These are phyloP conservation scores for Colletotrichum viniferum DNA, from an alignment of 2,329 filamentous ascomycete genomes.

Conservation along the genomic window DNA sequence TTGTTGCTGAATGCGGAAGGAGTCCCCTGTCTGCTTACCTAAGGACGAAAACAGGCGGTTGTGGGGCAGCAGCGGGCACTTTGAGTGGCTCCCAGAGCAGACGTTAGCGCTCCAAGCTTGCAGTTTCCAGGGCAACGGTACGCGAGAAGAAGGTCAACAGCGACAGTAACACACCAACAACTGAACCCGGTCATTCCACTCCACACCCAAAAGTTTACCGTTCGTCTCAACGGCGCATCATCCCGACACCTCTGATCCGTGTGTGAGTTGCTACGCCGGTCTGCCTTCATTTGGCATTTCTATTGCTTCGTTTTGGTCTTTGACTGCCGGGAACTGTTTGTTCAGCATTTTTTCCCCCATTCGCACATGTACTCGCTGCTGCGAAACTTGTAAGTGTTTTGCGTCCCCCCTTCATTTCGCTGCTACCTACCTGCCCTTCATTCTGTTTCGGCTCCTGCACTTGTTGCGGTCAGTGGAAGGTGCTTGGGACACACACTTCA, in stretches of 20 bases:
- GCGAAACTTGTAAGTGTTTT: constrained; percentile 29
- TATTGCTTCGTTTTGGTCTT: constrained; percentile 27
- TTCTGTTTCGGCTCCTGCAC: not conserved
- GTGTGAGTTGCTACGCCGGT: constrained; percentile 10
- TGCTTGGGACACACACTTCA: not conserved
- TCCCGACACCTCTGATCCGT: constrained; percentile 10
- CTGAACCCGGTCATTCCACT: constrained; percentile 9
- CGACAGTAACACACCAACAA: constrained; percentile 1
- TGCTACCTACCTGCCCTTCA: not conserved
- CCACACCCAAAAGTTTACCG: constrained; percentile 19
- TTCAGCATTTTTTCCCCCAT: not conserved
- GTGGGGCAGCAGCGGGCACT: not conserved
- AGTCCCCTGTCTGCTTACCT: not conserved
- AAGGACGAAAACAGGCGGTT: not conserved
- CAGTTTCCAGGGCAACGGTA: constrained; percentile 15
- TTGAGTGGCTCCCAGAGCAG: not conserved
- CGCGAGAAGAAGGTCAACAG: constrained; percentile 21
- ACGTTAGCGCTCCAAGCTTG: not conserved
- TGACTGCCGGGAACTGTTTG: constrained; percentile 5
- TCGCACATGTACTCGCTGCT: constrained; percentile 31
- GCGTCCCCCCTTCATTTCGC: not conserved
- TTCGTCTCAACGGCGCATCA: constrained; percentile 13
- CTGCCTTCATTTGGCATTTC: constrained; percentile 25
- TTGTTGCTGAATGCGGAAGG: not conserved
- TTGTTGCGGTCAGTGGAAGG: not conserved